Evolutionary conservation across 2,329 filamentous ascomycete genomes (phyloP), one percentile per base, ranked within the genome.

Genomic region (Diaporthe ilicicola): DNA sequence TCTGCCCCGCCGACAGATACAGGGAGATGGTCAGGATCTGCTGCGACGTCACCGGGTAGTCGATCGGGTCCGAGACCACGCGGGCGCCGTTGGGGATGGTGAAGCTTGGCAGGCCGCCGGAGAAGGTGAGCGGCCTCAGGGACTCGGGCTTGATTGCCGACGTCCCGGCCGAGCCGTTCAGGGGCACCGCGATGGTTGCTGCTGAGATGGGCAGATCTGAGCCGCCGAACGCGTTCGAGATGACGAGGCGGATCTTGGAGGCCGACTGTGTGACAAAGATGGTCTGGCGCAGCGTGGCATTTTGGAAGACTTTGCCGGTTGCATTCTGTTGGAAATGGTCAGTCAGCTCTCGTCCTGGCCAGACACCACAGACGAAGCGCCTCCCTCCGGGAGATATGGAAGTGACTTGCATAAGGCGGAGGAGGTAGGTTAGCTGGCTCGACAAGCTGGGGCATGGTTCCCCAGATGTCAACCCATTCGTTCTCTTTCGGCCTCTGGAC

Each of bases 401-500:
- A 42, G 65, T 68, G 37, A 80, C 84, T 77, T 78, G 86, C 86
- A 78, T 88, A 91, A 34, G 88, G 87, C 4, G 82, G 76, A 1
- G 85, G 84, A 19, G 89, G 89, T 3, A 92, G 79, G 74, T 91
- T 91, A 8, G 79, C 81, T 2, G 85, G 85, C 78, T 91, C 90
- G 2, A 86, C 88, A 70, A 90, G 80, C 76, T 91, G 89, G 0
- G 89, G 89, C 89, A 91, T 91, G 2, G 87, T 79, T 0, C 87
- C 85, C 89, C 89, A 91, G 15, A 87, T 87, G 73, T 87, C 86
- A 17, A 91, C 84, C 89, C 90, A 92, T 73, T 88, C 85, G 56
- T 56, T 64, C 50, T 75, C 48, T n/a, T 2, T 64, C 42, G 54
- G 55, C 19, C 27, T 50, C 22, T 70, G 44, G 15, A 67, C 68